phyloP scores from a whole-genome alignment of 2,329 filamentous ascomycete species.

The Sporothrix brunneoviolacea region DNA sequence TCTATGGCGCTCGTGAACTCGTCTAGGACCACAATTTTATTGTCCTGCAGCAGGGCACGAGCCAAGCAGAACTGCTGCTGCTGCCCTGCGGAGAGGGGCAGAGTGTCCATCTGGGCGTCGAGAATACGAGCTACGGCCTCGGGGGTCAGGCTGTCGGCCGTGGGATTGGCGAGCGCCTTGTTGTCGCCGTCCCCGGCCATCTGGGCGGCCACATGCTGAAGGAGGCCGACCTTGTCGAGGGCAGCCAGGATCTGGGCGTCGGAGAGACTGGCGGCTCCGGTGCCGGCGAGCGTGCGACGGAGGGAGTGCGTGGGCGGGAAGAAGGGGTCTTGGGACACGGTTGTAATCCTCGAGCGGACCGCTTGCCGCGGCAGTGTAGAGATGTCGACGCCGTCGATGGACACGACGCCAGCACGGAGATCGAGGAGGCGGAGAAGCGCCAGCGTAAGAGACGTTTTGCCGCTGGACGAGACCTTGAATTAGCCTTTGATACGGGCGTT shows the following conservation, averaged over 20 bases:
- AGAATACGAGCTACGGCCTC: not conserved
- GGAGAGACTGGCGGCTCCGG: not conserved
- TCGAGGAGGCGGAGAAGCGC: not conserved
- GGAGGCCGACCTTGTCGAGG: not conserved
- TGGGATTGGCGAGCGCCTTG: not conserved
- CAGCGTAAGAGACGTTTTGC: not conserved
- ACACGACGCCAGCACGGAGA: not conserved
- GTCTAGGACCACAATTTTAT: not conserved
- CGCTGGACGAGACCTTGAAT: no score
- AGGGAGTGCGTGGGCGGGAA: conserved; percentile 1
- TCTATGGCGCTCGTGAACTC: conserved; percentile 6
- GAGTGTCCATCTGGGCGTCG: not conserved
- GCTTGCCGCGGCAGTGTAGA: not conserved
- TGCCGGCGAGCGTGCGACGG: not conserved
- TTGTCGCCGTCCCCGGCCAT: not conserved
- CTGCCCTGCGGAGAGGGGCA: not conserved
- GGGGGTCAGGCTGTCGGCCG: no score
- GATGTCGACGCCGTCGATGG: not conserved
- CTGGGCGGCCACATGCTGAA: not conserved
- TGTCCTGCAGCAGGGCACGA: not conserved
- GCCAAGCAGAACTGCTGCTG: conserved; percentile 2
- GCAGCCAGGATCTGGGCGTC: not conserved
- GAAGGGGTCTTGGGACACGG: conserved; percentile 1
- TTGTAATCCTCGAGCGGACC: not conserved
- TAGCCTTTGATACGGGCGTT: no score